Evolutionary conservation across 2,329 filamentous ascomycete species (phyloP).

Genomic region (Celoporthe dispersa): DNA sequence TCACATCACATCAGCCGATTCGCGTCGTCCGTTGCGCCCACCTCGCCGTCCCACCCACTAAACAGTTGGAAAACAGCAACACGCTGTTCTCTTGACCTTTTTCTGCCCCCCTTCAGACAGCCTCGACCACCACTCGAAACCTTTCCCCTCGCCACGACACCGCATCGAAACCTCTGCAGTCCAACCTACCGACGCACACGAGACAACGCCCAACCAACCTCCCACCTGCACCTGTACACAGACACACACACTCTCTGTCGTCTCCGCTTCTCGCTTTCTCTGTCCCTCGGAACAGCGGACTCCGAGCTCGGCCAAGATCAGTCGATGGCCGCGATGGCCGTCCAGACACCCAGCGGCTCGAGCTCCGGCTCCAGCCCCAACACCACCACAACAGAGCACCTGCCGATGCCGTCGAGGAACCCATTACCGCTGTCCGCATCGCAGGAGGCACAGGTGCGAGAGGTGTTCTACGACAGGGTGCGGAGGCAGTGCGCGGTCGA

Average conservation of each 20-base stretch:
- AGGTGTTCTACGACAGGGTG: slow-evolving; percentile 81
- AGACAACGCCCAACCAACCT: neutral
- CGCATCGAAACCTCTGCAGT: neutral
- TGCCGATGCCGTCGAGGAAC: slow-evolving; percentile 67
- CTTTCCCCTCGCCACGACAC: neutral
- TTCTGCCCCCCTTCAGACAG: too few species aligned
- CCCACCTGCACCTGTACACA: too few species aligned
- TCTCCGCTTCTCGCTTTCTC: neutral
- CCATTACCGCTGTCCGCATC: slow-evolving; percentile 81
- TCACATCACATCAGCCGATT: slow-evolving; percentile 16
- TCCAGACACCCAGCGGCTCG: slow-evolving; percentile 39
- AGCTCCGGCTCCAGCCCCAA: slow-evolving; percentile 33
- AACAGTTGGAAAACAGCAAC: neutral
- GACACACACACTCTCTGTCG: neutral
- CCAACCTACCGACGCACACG: neutral
- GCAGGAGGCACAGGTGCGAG: slow-evolving; percentile 81
- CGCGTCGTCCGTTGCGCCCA: slow-evolving; percentile 14
- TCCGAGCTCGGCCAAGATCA: neutral
- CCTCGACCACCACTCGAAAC: slow-evolving; percentile 2
- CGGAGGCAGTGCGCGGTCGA: slow-evolving; percentile 75
- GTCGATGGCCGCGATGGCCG: slow-evolving; percentile 47
- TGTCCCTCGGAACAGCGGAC: too few species aligned
- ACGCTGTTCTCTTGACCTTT: neutral
- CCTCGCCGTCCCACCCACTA: slow-evolving; percentile 2
- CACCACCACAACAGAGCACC: slow-evolving; percentile 32